Evolutionary conservation across 75 land plant species (phyloP), one percentile per base, ranked within the genome.

Genomic region (Pseudotsuga menziesii): DNA sequence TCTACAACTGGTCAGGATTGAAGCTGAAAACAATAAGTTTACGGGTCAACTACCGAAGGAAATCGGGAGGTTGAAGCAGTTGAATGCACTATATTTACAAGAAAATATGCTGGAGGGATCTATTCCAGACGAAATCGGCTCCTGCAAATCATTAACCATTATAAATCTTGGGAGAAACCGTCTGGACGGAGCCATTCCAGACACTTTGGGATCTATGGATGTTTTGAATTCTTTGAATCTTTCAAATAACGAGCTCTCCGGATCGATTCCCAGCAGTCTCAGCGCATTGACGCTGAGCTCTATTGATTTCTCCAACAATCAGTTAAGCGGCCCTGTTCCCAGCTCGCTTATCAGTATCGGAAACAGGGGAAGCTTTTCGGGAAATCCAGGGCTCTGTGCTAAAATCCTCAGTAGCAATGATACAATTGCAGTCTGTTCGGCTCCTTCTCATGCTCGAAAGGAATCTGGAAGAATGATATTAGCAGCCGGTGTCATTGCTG

Each of bases 351-450:
- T 80, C 25, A 81, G 69, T n/a, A 77, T 20, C 32, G 86, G 82
- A 27, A 85, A 80, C 61, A 80, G 75, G n/a, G 64, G 75, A 7
- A 86, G 92, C 81, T 90, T 89, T 62, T 70, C 36, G 14, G 95
- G 93, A 6, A 94, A 94, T 66, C 74, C 83, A 14, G 83, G 78
- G 62, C 89, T 94, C 32, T 94, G 96, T 75, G 80, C 89, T n/a
- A 89, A 91, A 66, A 66, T 20, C 0, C 16, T 20, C 36, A 66
- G 44, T 9, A 66, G 19, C 19, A 19, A 32, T 36, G 4, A 32
- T 66, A 86, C 93, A 0, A 56, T 5, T 1, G 58, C 73, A 32
- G 72, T 20, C 1, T 69, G 72, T n/a, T 69, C 72, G 48, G 48
- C 23, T 35, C 20, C 52, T 69, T 39, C 52, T 39, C 52, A 39